phyloP scores from a whole-genome alignment of 768 basidiomycete species.

The Suillus subaureus region DNA sequence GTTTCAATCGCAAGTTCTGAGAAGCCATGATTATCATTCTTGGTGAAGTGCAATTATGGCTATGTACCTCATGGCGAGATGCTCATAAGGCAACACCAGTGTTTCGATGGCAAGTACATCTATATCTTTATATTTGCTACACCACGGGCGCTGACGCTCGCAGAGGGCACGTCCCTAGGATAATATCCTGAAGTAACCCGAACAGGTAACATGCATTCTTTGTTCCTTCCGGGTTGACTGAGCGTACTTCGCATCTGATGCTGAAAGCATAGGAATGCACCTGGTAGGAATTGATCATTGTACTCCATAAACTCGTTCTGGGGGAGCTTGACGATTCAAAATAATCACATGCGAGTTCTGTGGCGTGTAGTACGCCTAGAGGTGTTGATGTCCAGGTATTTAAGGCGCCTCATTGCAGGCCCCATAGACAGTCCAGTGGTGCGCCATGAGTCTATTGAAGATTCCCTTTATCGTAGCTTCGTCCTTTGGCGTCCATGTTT shows the following conservation, averaged over 20 bases:
- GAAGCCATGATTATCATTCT: too few relatives aligned
- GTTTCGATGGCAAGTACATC: not conserved
- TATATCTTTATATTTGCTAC: not conserved
- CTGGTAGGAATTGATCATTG: not conserved
- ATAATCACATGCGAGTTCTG: not conserved
- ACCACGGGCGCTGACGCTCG: not conserved
- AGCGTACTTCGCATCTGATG: not conserved
- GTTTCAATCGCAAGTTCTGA: too few relatives aligned
- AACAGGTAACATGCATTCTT: not conserved
- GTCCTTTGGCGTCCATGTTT: slow-evolving; percentile 26
- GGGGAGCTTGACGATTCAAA: not conserved
- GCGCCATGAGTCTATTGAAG: slow-evolving; percentile 20
- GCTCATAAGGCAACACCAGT: not conserved
- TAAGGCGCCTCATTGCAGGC: not conserved
- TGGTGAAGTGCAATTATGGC: not conserved
- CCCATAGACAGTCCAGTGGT: not conserved
- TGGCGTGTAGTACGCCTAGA: not conserved
- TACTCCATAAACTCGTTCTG: not conserved
- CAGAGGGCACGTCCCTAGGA: not conserved
- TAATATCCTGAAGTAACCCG: not conserved
- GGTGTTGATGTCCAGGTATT: not conserved
- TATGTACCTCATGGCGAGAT: not conserved
- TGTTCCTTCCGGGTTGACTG: not conserved
- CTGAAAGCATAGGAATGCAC: not conserved
- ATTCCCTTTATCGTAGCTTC: slow-evolving; percentile 23